Base-by-base conservation (phyloP, 768 basidiomycete species). In the Kwoniella dendrophila region DNA sequence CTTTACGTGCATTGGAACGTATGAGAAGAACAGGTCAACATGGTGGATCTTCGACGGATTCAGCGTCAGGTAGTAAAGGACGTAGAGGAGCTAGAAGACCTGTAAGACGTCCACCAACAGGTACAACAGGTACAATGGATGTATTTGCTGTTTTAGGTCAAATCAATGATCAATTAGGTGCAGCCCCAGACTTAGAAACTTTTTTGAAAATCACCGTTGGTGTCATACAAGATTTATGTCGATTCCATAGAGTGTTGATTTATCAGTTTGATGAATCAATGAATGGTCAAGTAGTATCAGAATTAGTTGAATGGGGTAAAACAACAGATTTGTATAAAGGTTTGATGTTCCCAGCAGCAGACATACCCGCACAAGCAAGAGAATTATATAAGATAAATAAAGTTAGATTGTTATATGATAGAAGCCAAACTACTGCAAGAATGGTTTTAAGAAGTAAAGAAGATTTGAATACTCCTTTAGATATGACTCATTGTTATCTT, bases 401-500 rank as follows among this genome's bases (percentile, higher is more conserved):
- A 71, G 89, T 90, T 24, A 85, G 90, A 7, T 71, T 90, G 29
- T 78, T 91, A 24, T 92, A 91, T 71, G 85, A 91, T 72, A 83
- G 89, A 20, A 83, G 83, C 8, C 88, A 87, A 71, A 82, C 84
- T 0, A 90, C 89, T 0, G 90, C 90, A 3, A 83, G 89, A 1
- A 82, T 92, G 45, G 86, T 90, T 20, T 86, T 86, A 20, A 82
- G 85, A 48, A 82, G 77, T 49, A 82, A 82, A 67, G 82, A 82
- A 29, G 90, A 92, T 76, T 82, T 92, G 5, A 83, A 87, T 48
- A 78, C 78, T 4, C 89, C 90, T 0, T 60, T 88, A 84, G 85
- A 91, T 71, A 90, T 91, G 88, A 90, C 90, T 0, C 88, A 91
- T 76, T 88, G 86, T 58, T 89, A 88, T 67, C 80, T 91, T 8